phyloP scores from a whole-genome alignment of 768 basidiomycete genomes.

The Mrakia frigida region DNA sequence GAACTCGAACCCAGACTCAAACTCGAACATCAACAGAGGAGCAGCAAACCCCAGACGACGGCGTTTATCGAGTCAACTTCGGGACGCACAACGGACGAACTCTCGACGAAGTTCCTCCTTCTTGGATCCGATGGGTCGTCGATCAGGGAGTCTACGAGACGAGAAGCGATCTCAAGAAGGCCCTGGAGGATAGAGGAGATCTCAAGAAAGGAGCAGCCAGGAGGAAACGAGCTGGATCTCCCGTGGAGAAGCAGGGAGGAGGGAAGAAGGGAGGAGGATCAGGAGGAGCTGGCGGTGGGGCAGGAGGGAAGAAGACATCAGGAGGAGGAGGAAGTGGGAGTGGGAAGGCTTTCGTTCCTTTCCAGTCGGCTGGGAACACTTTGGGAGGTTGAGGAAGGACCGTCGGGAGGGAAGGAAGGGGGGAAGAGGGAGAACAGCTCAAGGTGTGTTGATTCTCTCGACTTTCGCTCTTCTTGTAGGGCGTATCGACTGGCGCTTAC shows the following conservation, averaged over 20 bases:
- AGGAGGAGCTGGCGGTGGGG: not conserved
- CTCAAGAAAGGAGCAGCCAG: not conserved
- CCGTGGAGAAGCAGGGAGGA: not conserved
- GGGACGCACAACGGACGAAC: conserved; percentile 10
- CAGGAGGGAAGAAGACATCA: not conserved
- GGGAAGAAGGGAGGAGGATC: not conserved
- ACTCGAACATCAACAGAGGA: not conserved
- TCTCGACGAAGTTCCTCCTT: not conserved
- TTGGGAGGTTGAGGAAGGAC: not conserved
- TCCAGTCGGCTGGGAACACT: not conserved
- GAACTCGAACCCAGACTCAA: not conserved
- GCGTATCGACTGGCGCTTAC: no score
- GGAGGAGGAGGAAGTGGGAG: not conserved
- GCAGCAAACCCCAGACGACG: not conserved
- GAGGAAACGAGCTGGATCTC: not conserved
- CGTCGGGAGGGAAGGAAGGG: no score
- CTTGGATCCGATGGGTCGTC: conserved; percentile 9
- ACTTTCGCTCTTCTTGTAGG: no score
- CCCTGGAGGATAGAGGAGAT: not conserved
- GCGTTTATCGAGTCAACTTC: conserved; percentile 1
- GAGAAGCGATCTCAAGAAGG: not conserved
- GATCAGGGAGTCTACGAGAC: not conserved
- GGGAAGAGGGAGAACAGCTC: no score
- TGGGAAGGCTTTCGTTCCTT: not conserved
- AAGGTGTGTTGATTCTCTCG: no score